These are phyloP conservation scores for Baeospora myosura DNA, from an alignment of 1,284 basidiomycete genomes.

Conservation along the genomic window DNA sequence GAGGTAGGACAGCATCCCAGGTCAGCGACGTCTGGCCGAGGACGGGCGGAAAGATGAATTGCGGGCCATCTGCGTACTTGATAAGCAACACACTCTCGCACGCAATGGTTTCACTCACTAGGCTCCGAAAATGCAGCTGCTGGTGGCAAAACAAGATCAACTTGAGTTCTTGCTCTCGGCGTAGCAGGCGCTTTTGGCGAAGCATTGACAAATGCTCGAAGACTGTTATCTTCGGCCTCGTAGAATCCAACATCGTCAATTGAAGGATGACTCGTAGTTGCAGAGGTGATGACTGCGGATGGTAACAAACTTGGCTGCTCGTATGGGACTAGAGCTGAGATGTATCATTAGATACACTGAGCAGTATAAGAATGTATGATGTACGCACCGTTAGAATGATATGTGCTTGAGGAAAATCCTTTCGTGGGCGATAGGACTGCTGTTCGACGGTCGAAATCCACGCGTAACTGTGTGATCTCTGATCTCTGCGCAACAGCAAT, in stretches of 20 bases:
- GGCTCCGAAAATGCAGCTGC: conserved; percentile 12
- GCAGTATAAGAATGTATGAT: background rate
- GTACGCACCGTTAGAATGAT: background rate
- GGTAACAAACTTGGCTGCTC: background rate
- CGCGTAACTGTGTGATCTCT: background rate
- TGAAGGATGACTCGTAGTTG: background rate
- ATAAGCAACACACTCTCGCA: background rate
- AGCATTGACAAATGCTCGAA: conserved; percentile 13
- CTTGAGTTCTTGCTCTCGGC: conserved; percentile 10
- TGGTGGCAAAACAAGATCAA: conserved; percentile 19
- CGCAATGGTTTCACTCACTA: conserved; percentile 3
- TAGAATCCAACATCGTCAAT: conserved; percentile 10
- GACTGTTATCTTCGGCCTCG: conserved; percentile 6
- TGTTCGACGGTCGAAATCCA: background rate
- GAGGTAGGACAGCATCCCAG: conserved; percentile 16
- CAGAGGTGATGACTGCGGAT: background rate
- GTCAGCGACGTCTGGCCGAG: conserved; percentile 15
- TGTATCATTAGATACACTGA: background rate
- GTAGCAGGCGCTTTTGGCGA: conserved; percentile 8
- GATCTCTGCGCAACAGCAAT: background rate
- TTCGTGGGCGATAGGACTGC: background rate
- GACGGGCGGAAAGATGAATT: conserved; percentile 15
- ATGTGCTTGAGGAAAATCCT: background rate
- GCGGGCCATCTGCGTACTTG: conserved; percentile 6
- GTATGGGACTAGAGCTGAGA: background rate